Conservation (phyloP, 768 basidiomycete genomes). For the Asterophora parasitica region DNA sequence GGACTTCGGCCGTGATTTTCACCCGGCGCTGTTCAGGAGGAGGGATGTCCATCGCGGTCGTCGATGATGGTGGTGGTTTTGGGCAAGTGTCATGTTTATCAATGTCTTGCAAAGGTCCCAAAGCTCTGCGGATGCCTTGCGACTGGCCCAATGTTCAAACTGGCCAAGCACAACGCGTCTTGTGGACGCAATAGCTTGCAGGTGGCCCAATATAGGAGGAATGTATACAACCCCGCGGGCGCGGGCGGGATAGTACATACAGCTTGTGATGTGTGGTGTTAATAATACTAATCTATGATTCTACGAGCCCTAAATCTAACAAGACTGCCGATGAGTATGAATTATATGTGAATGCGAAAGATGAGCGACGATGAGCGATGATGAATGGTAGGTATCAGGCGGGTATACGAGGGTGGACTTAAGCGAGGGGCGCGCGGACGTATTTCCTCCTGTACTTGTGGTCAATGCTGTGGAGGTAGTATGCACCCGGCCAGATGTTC, state of each 20-base stretch:
- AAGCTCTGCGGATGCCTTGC: no score
- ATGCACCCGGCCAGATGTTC: slow-evolving; percentile 91
- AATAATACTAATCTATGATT: slow-evolving; percentile 12
- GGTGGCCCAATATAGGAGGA: no score
- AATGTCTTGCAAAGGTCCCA: no score
- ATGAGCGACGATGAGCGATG: slow-evolving; percentile 1
- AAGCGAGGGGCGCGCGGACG: slow-evolving; percentile 40
- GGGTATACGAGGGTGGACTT: slow-evolving; percentile 17
- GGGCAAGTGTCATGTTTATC: slow-evolving; percentile 1
- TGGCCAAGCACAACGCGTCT: no score
- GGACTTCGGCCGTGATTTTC: slow-evolving; percentile 14
- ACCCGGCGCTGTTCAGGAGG: slow-evolving; percentile 18
- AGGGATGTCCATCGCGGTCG: slow-evolving; percentile 2
- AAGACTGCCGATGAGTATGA: not conserved
- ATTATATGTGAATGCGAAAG: not conserved
- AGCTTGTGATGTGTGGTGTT: not conserved
- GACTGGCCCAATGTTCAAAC: no score
- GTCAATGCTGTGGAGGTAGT: slow-evolving; percentile 90
- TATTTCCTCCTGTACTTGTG: slow-evolving; percentile 91
- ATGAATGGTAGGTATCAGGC: slow-evolving; percentile 9
- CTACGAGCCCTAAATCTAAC: slow-evolving; percentile 7
- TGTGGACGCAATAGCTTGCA: no score
- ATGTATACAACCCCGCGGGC: slow-evolving; percentile 11
- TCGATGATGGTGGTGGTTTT: not conserved
- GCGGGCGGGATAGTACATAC: slow-evolving; percentile 9